Base-by-base conservation (phyloP, 1,284 basidiomycete genomes). In the Ustilago sp. region DNA sequence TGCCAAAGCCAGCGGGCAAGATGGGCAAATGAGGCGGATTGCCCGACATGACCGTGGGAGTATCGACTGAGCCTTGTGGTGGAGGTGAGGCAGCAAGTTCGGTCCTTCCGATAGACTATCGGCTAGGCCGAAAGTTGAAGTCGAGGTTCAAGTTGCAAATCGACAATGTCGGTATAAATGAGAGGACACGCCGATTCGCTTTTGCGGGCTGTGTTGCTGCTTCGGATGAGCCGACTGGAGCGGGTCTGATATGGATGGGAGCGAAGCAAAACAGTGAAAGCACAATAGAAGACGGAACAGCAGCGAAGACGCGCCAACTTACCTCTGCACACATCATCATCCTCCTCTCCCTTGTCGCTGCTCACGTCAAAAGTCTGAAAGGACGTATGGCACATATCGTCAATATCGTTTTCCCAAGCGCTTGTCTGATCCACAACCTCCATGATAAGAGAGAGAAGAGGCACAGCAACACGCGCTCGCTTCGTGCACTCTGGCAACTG, bases 1-100 rank as follows among this genome's bases (percentile, higher is more conserved):
- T 77, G 63, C 82, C 82, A 39, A 84, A 84, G 45, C 80, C 78
- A 2, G 76, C 36, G n/a, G 82, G 82, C 45, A 83, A 31, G 15
- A 57, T 55, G 32, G 82, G 81, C 13, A 83, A 62, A 23, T 57
- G 65, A 7, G 74, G 70, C 17, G 69, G 53, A 19, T 45, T 54
- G 58, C 70, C 70, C 38, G 74, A 58, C 74, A 77, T 77, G 47
- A 39, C 48, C 43, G 57, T 38, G 13, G 17, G 19, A 41, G 4
- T 19, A 19, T 54, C 4, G 50, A 34, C 50, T 36, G 31, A 52
- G 50, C 32, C 32, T 38, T 52, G 8, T 6, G 6, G 50, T 53
- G 34, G 34, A 50, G 48, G 8, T 50, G 48, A 50, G 12, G 31
- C 23, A 50, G 48, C 48, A 17, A 50, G 43, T 32, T 32, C 28